Percentiles rank a stretch among this genome's conserved stretches.
Evolutionary conservation across 2,329 filamentous ascomycete species (phyloP).

Genomic region (Tolypocladium endophyticum): DNA sequence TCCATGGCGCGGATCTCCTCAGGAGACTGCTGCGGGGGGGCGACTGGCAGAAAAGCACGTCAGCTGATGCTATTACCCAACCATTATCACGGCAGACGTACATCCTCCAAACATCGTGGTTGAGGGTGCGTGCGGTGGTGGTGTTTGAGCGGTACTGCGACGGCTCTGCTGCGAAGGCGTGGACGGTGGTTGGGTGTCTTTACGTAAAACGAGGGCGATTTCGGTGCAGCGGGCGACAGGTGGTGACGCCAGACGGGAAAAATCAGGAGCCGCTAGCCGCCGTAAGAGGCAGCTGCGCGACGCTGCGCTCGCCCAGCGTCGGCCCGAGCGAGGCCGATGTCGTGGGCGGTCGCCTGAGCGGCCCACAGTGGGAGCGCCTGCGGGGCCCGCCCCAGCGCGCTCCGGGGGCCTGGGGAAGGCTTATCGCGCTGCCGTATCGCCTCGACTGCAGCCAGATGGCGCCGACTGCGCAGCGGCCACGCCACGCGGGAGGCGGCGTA

Average conservation of each 20-base stretch:
- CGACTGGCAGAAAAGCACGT: slow-evolving; percentile 33
- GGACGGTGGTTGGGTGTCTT: not conserved
- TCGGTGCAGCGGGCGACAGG: not conserved
- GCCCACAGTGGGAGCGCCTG: not conserved
- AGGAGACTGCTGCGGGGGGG: slow-evolving; percentile 56
- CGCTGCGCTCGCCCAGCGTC: slow-evolving; percentile 5
- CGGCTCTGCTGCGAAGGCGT: not conserved
- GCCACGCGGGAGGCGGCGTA: not conserved
- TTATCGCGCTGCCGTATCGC: too few species aligned
- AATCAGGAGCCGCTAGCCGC: not conserved
- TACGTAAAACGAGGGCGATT: slow-evolving; percentile 13
- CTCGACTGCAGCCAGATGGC: not conserved
- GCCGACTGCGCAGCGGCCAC: too few species aligned
- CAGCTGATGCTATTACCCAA: slow-evolving; percentile 9
- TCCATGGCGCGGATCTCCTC: slow-evolving; percentile 64
- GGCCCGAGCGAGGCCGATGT: slow-evolving; percentile 10
- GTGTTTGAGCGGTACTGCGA: not conserved
- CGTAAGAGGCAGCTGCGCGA: slow-evolving; percentile 6
- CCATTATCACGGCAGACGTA: slow-evolving; percentile 21
- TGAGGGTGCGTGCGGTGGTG: not conserved
- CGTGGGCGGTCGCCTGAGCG: slow-evolving; percentile 2
- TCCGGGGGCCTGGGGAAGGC: not conserved
- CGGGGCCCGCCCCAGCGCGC: not conserved
- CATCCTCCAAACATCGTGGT: slow-evolving; percentile 22
- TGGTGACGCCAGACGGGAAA: not conserved